phyloP scores from a whole-genome alignment of 441 rosid genomes.

The Hypseocharis bilobata region DNA sequence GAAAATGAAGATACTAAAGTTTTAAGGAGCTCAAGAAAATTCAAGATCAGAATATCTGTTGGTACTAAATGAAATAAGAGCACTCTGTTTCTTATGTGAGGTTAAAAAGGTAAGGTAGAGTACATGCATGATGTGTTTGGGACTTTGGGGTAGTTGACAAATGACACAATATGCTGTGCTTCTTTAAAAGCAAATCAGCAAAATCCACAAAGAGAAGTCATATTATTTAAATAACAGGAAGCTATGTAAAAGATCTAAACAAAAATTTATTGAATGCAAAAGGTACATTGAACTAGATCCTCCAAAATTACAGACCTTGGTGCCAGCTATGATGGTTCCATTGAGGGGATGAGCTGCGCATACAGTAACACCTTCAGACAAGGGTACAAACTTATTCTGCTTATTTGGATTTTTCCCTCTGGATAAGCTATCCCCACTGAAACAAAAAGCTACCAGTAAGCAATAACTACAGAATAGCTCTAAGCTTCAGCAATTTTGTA shows the following conservation, averaged over 20 bases:
- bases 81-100: too few relatives aligned
- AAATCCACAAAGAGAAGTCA: neutral
- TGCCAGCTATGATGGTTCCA: conserved; percentile 67
- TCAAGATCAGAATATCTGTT: too few relatives aligned
- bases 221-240: neutral
- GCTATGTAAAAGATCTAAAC: neutral
- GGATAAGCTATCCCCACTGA: conserved; percentile 41
- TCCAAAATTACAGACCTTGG: conserved; percentile 48
- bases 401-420: conserved; percentile 23
- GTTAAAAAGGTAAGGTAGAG: too few relatives aligned
- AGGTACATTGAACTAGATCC: neutral
- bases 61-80: too few relatives aligned
- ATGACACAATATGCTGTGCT: neutral
- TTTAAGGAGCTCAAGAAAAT: too few relatives aligned
- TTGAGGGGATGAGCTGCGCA: conserved; percentile 69
- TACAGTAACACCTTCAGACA: conserved; percentile 57
- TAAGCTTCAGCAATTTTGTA: neutral
- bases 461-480: neutral
- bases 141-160: neutral
- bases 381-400: conserved; percentile 58
- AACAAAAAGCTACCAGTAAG: conserved; percentile 4
- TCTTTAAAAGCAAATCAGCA: neutral
- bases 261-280: neutral
- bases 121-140: neutral
- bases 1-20: too few relatives aligned